These are phyloP conservation scores for Aspergillus fumigatus DNA, from an alignment of 2,329 filamentous ascomycete genomes.

Conservation along the genomic window DNA sequence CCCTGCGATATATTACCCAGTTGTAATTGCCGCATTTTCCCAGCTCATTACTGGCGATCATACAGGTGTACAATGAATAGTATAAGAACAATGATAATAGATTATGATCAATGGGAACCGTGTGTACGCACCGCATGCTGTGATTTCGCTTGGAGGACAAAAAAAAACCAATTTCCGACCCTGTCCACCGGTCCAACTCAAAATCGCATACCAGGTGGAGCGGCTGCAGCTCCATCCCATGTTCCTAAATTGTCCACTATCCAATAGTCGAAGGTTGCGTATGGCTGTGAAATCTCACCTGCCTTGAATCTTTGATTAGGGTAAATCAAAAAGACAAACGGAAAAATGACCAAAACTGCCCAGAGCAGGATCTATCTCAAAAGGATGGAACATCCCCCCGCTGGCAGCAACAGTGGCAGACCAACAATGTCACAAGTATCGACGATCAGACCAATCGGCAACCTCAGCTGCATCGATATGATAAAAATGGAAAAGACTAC, in stretches of 20 bases:
- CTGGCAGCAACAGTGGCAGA: not conserved
- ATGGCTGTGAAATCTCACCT: not conserved
- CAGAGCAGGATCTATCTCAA: conserved; percentile 5
- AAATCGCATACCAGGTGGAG: conserved; percentile 8
- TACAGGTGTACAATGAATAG: not conserved
- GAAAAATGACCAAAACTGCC: not conserved
- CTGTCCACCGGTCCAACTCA: conserved; percentile 8
- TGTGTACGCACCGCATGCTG: not conserved
- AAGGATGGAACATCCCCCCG: conserved; percentile 2
- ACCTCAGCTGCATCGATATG: not conserved
- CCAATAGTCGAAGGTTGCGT: not conserved
- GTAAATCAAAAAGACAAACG: not conserved
- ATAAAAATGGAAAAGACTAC: not conserved
- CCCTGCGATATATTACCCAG: not conserved
- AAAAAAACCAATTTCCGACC: not conserved
- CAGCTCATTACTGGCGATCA: not conserved
- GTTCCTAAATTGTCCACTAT: conserved; percentile 3
- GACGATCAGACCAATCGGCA: not conserved
- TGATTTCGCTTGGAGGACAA: too few species aligned
- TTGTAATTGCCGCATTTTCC: not conserved
- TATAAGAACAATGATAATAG: not conserved
- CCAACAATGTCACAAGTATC: not conserved
- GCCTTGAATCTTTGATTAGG: not conserved
- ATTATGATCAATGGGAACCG: not conserved
- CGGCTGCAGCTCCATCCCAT: not conserved